phyloP scores from a whole-genome alignment of 129 eudicot species.

The Apium graveolens region DNA sequence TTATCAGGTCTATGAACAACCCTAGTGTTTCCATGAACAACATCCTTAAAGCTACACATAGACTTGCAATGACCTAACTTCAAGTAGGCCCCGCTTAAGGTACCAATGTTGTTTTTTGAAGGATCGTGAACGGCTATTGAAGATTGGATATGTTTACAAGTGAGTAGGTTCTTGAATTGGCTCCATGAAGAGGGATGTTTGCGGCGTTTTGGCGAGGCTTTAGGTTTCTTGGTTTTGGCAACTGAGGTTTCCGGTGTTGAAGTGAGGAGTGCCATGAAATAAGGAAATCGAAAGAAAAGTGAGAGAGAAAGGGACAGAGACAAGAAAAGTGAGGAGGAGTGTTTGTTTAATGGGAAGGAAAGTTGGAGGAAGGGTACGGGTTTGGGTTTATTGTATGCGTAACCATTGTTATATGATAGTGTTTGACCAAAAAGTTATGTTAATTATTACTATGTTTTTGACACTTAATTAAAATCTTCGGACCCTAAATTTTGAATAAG shows the following conservation, averaged over 20 bases:
- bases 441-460: too few relatives aligned
- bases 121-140: slow-evolving; percentile 50
- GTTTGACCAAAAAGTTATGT: too few relatives aligned
- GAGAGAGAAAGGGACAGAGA: slow-evolving; percentile 11
- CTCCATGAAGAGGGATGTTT: slow-evolving; percentile 74
- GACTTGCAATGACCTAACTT: slow-evolving; percentile 59
- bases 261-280: slow-evolving; percentile 40
- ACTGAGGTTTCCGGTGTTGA: slow-evolving; percentile 29
- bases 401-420: too few relatives aligned
- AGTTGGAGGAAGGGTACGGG: too few relatives aligned
- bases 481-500: too few relatives aligned
- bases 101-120: slow-evolving; percentile 11
- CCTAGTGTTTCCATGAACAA: slow-evolving; percentile 65
- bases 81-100: slow-evolving; percentile 10
- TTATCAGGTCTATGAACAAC: slow-evolving; percentile 78
- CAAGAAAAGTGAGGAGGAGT: slow-evolving; percentile 28
- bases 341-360: neutral
- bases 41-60: slow-evolving; percentile 70
- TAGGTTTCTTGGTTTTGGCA: slow-evolving; percentile 22
- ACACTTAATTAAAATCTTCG: too few relatives aligned
- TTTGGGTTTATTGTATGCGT: too few relatives aligned
- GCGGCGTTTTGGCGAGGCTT: slow-evolving; percentile 32
- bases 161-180: slow-evolving; percentile 67
- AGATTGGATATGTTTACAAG: slow-evolving; percentile 61
- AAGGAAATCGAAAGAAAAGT: slow-evolving; percentile 5